These are phyloP conservation scores for Tuber calosporum DNA, from an alignment of 495 filamentous ascomycete genomes.

Conservation along the genomic window DNA sequence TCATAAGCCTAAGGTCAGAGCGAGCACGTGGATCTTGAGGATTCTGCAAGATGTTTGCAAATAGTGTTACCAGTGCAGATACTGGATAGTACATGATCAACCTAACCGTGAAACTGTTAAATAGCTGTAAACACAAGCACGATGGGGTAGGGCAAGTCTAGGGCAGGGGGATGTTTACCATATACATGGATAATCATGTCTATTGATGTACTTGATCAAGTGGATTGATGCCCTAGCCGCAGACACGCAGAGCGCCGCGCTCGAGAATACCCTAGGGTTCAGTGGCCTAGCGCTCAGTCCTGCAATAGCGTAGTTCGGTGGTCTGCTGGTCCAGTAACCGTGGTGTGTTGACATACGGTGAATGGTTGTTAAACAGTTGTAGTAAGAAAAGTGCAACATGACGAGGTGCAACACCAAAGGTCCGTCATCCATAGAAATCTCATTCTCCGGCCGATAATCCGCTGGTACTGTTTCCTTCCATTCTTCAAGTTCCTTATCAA, in stretches of 20 bases:
- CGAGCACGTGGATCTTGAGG: slow-evolving; percentile 81
- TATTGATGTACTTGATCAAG: slow-evolving; percentile 88
- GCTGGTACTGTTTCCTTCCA: slow-evolving; percentile 95
- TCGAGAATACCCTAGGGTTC: slow-evolving; percentile 92
- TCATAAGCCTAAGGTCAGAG: slow-evolving; percentile 85
- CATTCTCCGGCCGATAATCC: slow-evolving; percentile 89
- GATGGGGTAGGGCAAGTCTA: slow-evolving; percentile 4
- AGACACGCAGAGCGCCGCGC: slow-evolving; percentile 81
- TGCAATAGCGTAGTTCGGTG: slow-evolving; percentile 92
- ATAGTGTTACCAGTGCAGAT: slow-evolving; percentile 87
- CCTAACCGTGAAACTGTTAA: slow-evolving; percentile 48
- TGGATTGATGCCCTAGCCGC: slow-evolving; percentile 89
- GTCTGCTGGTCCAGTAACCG: slow-evolving; percentile 92
- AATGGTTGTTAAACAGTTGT: slow-evolving; percentile 95
- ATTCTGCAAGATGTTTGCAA: slow-evolving; percentile 95
- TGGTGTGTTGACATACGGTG: slow-evolving; percentile 98
- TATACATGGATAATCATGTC: slow-evolving; percentile 88
- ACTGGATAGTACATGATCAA: slow-evolving; percentile 96
- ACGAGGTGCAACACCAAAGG: slow-evolving; percentile 87
- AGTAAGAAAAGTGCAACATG: slow-evolving; percentile 91
- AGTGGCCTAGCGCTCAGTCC: slow-evolving; percentile 82
- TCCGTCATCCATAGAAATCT: slow-evolving; percentile 78
- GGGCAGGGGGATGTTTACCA: slow-evolving; percentile 57
- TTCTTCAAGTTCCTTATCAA: slow-evolving; percentile 84
- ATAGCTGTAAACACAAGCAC: neutral